Percentiles rank a stretch among this genome's conserved stretches.
Evolutionary conservation across 495 filamentous ascomycete genomes (phyloP).

Genomic region (Amphirosellinia nigrospora): DNA sequence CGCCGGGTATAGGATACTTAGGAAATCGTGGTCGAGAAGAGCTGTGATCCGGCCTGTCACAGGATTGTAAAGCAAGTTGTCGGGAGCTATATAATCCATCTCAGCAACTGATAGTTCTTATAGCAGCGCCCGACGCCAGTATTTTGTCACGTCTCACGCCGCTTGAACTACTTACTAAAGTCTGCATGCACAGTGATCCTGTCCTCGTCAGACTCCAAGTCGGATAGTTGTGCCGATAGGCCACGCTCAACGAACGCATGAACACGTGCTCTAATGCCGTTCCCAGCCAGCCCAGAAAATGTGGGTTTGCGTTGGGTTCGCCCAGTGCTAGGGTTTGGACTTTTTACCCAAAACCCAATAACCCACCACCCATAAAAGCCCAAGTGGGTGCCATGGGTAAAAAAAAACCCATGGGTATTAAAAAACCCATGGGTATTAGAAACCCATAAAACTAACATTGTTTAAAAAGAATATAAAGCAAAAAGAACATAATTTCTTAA

Average conservation of each 20-base stretch:
- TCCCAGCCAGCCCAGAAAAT: constrained; percentile 37
- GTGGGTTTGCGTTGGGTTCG: constrained; percentile 36
- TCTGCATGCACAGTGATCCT: constrained; percentile 34
- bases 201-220: constrained; percentile 32
- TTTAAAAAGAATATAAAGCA: too few relatives aligned
- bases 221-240: constrained; percentile 35
- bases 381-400: too few relatives aligned
- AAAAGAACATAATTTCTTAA: too few relatives aligned
- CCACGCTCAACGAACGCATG: constrained; percentile 38
- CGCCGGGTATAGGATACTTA: constrained; percentile 35
- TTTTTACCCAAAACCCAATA: too few relatives aligned
- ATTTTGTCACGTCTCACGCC: too few relatives aligned
- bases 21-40: constrained; percentile 41
- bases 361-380: too few relatives aligned
- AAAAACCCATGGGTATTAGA: too few relatives aligned
- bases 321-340: too few relatives aligned
- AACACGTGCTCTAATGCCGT: constrained; percentile 36
- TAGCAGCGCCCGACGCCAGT: too few relatives aligned
- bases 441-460: too few relatives aligned
- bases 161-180: constrained; percentile 30
- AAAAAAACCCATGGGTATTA: too few relatives aligned
- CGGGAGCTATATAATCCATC: constrained; percentile 16
- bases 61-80: constrained; percentile 37
- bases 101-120: too few relatives aligned
- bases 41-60: constrained; percentile 36